Percentiles rank a stretch among this genome's conserved stretches.
Conservation (phyloP, 768 basidiomycete genomes). For the Suillus subluteus region DNA sequence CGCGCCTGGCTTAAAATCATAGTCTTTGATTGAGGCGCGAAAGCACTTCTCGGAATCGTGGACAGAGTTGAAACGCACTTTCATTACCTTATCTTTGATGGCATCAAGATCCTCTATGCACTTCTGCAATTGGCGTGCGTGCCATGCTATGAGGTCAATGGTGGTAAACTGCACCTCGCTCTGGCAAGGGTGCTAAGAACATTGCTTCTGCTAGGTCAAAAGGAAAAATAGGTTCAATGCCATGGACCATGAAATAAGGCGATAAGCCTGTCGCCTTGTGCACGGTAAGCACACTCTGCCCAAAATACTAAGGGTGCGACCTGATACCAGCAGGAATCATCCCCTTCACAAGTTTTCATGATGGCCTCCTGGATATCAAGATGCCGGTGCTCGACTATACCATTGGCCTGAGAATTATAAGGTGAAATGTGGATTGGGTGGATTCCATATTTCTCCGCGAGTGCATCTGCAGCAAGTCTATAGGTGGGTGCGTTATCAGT, state of each 20-base stretch:
- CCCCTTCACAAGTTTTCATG: conserved; percentile 2
- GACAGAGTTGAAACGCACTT: fast-evolving
- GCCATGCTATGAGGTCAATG: too few species aligned
- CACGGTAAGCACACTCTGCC: too few species aligned
- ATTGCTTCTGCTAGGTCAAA: not conserved
- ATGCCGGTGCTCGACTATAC: conserved; percentile 1
- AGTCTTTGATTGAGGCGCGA: fast-evolving
- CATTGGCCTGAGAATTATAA: too few species aligned
- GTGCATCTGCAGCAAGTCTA: not conserved
- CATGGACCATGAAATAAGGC: not conserved
- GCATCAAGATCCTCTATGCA: too few species aligned
- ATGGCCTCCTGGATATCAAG: conserved; percentile 14
- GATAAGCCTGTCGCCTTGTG: not conserved
- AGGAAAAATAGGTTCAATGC: not conserved
- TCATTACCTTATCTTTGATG: too few species aligned
- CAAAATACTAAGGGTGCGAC: too few species aligned
- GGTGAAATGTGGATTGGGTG: not conserved
- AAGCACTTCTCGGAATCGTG: too few species aligned
- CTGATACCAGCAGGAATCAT: not conserved
- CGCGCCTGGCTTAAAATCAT: too few species aligned
- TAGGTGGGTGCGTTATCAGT: too few species aligned
- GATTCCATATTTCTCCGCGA: too few species aligned
- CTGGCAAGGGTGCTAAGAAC: not conserved
- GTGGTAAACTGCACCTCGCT: too few species aligned
- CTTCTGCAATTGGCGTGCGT: too few species aligned